Evolutionary conservation across 768 basidiomycete species (phyloP), one percentile per base, ranked within the genome.

Genomic region (Piloderma croceum): DNA sequence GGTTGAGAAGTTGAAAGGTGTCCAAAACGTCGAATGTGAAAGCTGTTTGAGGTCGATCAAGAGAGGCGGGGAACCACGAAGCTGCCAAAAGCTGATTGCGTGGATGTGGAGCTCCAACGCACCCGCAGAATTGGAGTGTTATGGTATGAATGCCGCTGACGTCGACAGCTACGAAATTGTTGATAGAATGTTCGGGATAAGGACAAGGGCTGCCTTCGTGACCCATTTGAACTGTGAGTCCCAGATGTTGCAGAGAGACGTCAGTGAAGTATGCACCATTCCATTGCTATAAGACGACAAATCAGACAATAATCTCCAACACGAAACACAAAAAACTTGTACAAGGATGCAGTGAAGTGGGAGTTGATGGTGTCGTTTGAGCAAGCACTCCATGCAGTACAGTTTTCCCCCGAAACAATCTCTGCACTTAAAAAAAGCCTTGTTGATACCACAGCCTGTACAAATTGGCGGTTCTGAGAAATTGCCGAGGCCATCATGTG

Each of bases 201-300:
- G 43, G 37, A 34, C 56, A 56, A 6, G 33, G 20, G 3, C 34
- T 31, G 4, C 40, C 37, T 5, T 21, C 18, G 31, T 60, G 58
- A 1, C 57, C 57, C 4, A 60, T 23, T 31, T 50, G 52, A 13
- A 51, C 19, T 3, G 34, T 34, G 2, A 57, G 31, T 4, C 45
- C 42, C 6, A 57, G 36, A 6, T 31, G 20, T 12, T 15, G 6
- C 4, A 50, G 31, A 1, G 41, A 31, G 2, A 38, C n/a, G 0
- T 15, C 24, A 23, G 52, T 42, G 24, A 54, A 58, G 27, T 20
- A 50, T 2, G 22, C 32, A 13, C 39, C 47, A 2, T 40, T 40
- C 54, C 57, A 58, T 31, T 40, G 31, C 54, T 58, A 32, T 25
- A 25, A 6, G n/a, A n/a, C n/a, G n/a, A n/a, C n/a, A n/a, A n/a